Percentiles rank a stretch among this genome's conserved stretches.
Evolutionary conservation across 805 yeast genomes (phyloP).

Genomic region (Zygosaccharomyces lentus): DNA sequence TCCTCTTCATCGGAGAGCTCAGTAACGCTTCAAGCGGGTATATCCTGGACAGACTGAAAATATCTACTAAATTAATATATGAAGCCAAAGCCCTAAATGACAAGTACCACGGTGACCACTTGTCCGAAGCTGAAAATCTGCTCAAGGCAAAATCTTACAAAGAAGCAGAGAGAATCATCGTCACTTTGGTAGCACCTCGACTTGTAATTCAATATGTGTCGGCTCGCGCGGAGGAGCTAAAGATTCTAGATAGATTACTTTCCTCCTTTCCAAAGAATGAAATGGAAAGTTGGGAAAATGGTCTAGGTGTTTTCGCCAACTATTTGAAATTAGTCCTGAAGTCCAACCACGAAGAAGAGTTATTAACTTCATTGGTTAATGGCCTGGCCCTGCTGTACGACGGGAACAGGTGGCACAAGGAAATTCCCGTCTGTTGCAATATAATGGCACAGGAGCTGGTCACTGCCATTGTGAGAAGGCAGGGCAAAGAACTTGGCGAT

Average conservation of each 20-base stretch:
- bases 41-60: conserved; percentile 39
- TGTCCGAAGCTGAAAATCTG: conserved; percentile 58
- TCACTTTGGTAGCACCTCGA: conserved; percentile 64
- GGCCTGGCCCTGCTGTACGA: conserved; percentile 43
- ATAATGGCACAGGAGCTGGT: conserved; percentile 49
- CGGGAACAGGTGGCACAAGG: conserved; percentile 28
- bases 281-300: conserved; percentile 49
- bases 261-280: conserved; percentile 41
- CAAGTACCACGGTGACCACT: conserved; percentile 45
- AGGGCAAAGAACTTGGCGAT: background rate
- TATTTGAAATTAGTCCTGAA: conserved; percentile 40
- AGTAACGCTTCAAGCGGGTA: conserved; percentile 5
- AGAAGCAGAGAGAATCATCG: conserved; percentile 59
- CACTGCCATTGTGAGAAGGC: conserved; percentile 6
- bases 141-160: conserved; percentile 55
- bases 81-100: conserved; percentile 60
- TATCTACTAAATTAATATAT: conserved; percentile 48
- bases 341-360: conserved; percentile 18
- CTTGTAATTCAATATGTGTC: conserved; percentile 39
- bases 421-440: conserved; percentile 46
- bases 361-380: conserved; percentile 41
- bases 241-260: conserved; percentile 37
- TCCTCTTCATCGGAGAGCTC: conserved; percentile 25
- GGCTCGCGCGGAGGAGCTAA: conserved; percentile 40
- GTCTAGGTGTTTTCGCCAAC: conserved; percentile 54